Base-by-base conservation (phyloP, 148 eudicot species). In the Camellia japonica region DNA sequence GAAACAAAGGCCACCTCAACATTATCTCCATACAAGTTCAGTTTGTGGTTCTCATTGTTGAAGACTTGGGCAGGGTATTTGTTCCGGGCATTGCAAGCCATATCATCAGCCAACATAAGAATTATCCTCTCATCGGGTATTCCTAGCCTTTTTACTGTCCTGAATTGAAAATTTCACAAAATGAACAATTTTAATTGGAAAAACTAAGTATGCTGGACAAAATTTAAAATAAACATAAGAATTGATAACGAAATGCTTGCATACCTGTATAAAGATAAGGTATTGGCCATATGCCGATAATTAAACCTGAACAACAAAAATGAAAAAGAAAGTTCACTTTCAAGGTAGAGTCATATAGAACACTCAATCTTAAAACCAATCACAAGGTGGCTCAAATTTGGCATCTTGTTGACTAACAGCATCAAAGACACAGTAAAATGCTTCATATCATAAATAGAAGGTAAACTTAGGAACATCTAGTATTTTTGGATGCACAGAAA, bases 281-380 rank as follows among this genome's bases (percentile, higher is more conserved):
- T 95, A 83, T 95, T 95, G 71, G 99, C 99, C 99, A 95, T 95
- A 85, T 95, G 99, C 11, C 99, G 88, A 87, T 95, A 95, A 80
- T 95, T 95, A 82, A 95, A 95, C 99, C 99, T 95, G 87, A 51
- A 82, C 73, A 76, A 20, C 75, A 78, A 42, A 73, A 81, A 82
- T 30, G 47, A 80, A 79, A 42, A 12, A 38, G 52, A 10, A 30
- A 11, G 79, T 52, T 59, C 54, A 62, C 46, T 38, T 63, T 12
- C 11, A 66, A 6, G 15, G 49, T 23, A 12, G 11, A 15, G 10
- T 44, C 14, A 23, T 30, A 51, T 38, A 66, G 15, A 78, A 52
- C 23, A 8, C 47, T 12, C 30, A 67, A 68, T 51, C 58, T 78
- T 38, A 46, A 54, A 54, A 19, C 15, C 75, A 59, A 71, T 23